Evolutionary conservation across 345 rosid genomes (phyloP), one percentile per base, ranked within the genome.

Genomic region (Syzygium grande): DNA sequence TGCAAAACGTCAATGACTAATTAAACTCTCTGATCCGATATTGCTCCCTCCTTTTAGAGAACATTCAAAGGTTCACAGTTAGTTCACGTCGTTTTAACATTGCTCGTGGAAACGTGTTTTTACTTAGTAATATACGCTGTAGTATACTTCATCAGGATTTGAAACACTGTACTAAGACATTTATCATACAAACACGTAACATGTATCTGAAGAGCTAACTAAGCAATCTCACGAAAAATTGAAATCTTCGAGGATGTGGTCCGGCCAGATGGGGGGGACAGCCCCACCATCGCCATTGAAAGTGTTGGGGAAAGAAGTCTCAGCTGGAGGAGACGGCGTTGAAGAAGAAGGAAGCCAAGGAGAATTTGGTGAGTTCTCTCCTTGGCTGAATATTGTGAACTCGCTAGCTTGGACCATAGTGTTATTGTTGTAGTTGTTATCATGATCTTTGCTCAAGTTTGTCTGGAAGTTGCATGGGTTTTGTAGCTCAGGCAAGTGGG

Each of bases 401-500:
- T 90, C 91, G 63, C 68, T 85, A 77, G 89, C 87, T 52, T 53
- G 87, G 87, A 30, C 86, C 56, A 58, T 8, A 52, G 58, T 30
- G n/a, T 29, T 85, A 43, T 41, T 34, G 55, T 63, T 56, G 46
- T 25, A 55, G 43, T 16, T 30, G 27, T 25, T 79, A 13, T 46
- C 12, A 30, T 56, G 65, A 11, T 90, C 87, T 68, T 54, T 89
- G 85, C 58, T 87, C 61, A 49, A 17, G 41, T 87, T 52, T 86
- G 93, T 85, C 84, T 84, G 90, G 86, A 90, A 87, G 89, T 86
- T 86, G n/a, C 91, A 86, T 56, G 93, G 86, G 51, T 86, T 86
- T 92, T 91, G 92, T 21, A 95, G 89, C 84, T 92, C 90, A 11
- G 95, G 95, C 89, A 95, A 89, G 84, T 89, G 97, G 87, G 94